A percentile compares a stretch with the other conserved stretches of the same genome.
Evolutionary conservation across 208 protist genomes (phyloP).

Genomic region (Crithidia mellificae): DNA sequence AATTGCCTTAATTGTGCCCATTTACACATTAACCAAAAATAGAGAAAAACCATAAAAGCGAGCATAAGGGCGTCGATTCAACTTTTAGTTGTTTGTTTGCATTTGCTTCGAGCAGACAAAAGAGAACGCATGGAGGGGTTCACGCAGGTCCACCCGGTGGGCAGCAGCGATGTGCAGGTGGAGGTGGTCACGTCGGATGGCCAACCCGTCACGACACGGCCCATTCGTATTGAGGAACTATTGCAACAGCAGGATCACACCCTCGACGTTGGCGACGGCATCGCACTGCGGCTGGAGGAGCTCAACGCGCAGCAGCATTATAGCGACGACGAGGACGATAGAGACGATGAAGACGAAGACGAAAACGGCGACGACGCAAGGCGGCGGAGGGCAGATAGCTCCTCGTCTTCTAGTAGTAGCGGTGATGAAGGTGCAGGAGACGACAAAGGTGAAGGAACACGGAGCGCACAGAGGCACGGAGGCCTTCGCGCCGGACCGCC

Average conservation of each 20-base stretch:
- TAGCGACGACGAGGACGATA: slow-evolving; percentile 46
- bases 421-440: neutral
- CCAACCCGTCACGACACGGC: slow-evolving; percentile 42
- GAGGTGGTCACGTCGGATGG: slow-evolving; percentile 71
- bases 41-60: too few species aligned
- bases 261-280: slow-evolving; percentile 58
- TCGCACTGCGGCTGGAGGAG: slow-evolving; percentile 75
- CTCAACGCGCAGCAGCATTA: slow-evolving; percentile 42
- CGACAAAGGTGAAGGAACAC: too few species aligned
- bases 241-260: slow-evolving; percentile 46
- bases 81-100: too few species aligned
- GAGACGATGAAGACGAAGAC: slow-evolving; percentile 31
- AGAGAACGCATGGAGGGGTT: neutral
- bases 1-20: too few species aligned
- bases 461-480: too few species aligned
- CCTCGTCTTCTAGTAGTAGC: neutral
- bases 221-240: slow-evolving; percentile 78
- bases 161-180: slow-evolving; percentile 51
- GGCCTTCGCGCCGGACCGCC: slow-evolving; percentile 12
- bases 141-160: neutral
- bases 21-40: too few species aligned
- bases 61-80: too few species aligned
- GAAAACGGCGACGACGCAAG: neutral
- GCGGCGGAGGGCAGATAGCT: neutral
- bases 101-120: too few species aligned